Evolutionary conservation across 106 monocot genomes (phyloP), one percentile per base, ranked within the genome.

Genomic region (Triglochin maritima): DNA sequence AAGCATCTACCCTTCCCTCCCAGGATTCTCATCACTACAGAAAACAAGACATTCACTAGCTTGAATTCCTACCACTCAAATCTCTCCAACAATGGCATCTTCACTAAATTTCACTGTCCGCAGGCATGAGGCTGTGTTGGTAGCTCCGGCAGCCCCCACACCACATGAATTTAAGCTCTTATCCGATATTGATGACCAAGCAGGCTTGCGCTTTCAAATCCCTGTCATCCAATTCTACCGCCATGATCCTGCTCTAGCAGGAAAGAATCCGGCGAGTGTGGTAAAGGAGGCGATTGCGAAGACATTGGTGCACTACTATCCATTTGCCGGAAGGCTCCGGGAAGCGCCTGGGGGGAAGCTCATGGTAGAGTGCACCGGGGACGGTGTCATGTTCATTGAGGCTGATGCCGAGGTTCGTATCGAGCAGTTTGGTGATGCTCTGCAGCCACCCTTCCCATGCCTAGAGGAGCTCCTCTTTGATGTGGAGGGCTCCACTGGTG

Each of bases 161-260:
- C 86, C 86, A 14, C 58, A 65, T 46, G 79, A 82, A 57, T 49
- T 79, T 59, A 82, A 82, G 74, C 70, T n/a, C 44, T 70, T 86
- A 6, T 82, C 86, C 57, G 81, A 86, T 79, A 71, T 86, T 56
- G 86, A 86, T 50, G 77, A 82, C 77, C 86, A 82, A 50, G 67
- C 67, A 60, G 77, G 75, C 64, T 69, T 86, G 9, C 67, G 85
- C 1, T 81, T 79, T 66, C 76, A 79, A 14, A 73, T 76, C 49
- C 73, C 81, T 8, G 70, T 79, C 11, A 65, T 82, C 76, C 72
- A 72, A 10, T 75, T 86, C 76, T 86, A 76, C 75, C 69, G 59
- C 6, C 46, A 64, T n/a, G 44, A 67, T 50, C 74, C 46, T 11
- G 2, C 42, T 15, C 17, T 44, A 10, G 46, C 6, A 7, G 59